Conservation (phyloP, 2,329 filamentous ascomycete species). For the Bipolaris cookei region DNA sequence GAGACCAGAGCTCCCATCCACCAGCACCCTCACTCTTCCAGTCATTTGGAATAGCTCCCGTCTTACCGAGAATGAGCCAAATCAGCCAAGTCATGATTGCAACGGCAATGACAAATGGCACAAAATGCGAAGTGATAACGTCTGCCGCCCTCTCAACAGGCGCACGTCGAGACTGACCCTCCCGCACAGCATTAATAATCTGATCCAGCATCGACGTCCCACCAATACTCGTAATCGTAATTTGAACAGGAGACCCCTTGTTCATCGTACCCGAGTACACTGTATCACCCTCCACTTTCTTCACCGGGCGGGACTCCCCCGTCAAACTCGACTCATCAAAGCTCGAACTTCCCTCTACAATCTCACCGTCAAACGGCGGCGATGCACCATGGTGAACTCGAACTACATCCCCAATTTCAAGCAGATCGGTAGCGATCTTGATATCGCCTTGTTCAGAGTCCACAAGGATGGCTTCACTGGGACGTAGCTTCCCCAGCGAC, state of each 20-base stretch:
- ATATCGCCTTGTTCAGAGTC: conserved; percentile 50
- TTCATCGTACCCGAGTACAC: conserved; percentile 79
- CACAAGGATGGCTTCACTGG: conserved; percentile 75
- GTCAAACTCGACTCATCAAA: conserved; percentile 95
- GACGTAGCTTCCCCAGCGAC: conserved; percentile 76
- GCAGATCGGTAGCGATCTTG: conserved; percentile 67
- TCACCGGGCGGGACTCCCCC: conserved; percentile 72
- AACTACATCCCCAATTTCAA: conserved; percentile 64
- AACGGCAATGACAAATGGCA: conserved; percentile 72
- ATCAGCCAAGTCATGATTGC: conserved; percentile 74
- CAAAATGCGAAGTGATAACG: conserved; percentile 75
- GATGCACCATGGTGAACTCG: conserved; percentile 79
- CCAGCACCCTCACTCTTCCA: conserved; percentile 63
- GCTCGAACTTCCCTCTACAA: conserved; percentile 63
- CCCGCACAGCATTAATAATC: conserved; percentile 76
- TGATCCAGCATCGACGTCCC: conserved; percentile 80
- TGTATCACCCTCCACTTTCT: conserved; percentile 66
- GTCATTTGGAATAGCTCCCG: conserved; percentile 61
- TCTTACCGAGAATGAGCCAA: conserved; percentile 71
- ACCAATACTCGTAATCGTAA: conserved; percentile 68
- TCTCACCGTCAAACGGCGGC: conserved; percentile 78
- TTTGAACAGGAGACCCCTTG: conserved; percentile 66
- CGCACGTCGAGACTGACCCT: conserved; percentile 76
- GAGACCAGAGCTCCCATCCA: conserved; percentile 74
- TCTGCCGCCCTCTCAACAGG: conserved; percentile 79